These are phyloP conservation scores for Phylloporus sp. DNA, from an alignment of 1,284 basidiomycete species.

Conservation along the genomic window DNA sequence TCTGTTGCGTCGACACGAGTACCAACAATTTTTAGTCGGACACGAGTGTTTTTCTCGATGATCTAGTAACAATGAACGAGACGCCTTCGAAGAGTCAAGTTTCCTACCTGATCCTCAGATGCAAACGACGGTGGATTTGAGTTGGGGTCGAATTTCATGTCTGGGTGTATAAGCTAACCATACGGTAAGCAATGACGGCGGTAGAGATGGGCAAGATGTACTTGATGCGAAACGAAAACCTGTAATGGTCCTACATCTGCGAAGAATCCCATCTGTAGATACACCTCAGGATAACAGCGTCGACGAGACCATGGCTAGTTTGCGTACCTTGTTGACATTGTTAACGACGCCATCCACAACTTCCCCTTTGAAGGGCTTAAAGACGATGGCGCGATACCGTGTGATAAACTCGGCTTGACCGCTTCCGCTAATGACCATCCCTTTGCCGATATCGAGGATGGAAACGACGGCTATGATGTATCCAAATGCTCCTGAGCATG, in stretches of 20 bases:
- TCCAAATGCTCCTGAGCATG: slow-evolving; percentile 93
- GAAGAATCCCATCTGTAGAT: slow-evolving; percentile 92
- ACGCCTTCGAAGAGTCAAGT: neutral
- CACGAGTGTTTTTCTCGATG: slow-evolving; percentile 92
- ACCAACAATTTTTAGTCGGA: slow-evolving; percentile 95
- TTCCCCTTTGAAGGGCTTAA: slow-evolving; percentile 98
- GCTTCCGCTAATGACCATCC: slow-evolving; percentile 89
- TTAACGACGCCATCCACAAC: slow-evolving; percentile 97
- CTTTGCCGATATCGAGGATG: slow-evolving; percentile 88
- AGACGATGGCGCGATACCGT: slow-evolving; percentile 91
- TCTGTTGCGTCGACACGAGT: slow-evolving; percentile 97
- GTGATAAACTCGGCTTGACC: slow-evolving; percentile 95
- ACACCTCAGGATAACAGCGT: slow-evolving; percentile 4
- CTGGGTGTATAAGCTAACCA: slow-evolving; percentile 85
- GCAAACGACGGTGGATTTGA: slow-evolving; percentile 92
- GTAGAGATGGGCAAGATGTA: slow-evolving; percentile 45
- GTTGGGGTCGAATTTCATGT: slow-evolving; percentile 92
- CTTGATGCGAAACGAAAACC: slow-evolving; percentile 94
- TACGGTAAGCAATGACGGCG: slow-evolving; percentile 20
- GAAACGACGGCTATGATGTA: slow-evolving; percentile 97
- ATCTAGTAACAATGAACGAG: slow-evolving; percentile 49
- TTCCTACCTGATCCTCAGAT: slow-evolving; percentile 81
- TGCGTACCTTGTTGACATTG: slow-evolving; percentile 91
- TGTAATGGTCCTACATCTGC: slow-evolving; percentile 93
- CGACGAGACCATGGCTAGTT: neutral